Percentiles rank a stretch among this genome's conserved stretches.
phyloP scores from a whole-genome alignment of 495 filamentous ascomycete genomes.

The Chaetomium tenue region DNA sequence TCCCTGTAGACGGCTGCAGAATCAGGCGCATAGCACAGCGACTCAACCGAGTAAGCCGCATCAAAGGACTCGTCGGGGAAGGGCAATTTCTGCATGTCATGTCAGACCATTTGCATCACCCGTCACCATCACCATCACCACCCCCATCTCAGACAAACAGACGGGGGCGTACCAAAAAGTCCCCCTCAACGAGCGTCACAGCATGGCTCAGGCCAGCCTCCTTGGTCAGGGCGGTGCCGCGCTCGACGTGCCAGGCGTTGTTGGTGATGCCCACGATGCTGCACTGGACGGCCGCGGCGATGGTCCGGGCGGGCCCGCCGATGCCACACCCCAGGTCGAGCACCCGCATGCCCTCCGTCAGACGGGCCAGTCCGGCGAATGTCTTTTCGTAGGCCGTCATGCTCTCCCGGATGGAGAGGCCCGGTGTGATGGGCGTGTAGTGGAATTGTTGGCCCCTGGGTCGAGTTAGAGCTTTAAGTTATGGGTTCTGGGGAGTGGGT shows the following conservation, averaged over 20 bases:
- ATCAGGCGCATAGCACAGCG: slow-evolving; percentile 26
- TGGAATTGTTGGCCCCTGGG: slow-evolving; percentile 28
- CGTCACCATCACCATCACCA: not conserved
- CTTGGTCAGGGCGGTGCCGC: slow-evolving; percentile 20
- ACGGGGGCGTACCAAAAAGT: slow-evolving; percentile 19
- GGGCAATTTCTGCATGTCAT: slow-evolving; percentile 20
- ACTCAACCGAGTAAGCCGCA: slow-evolving; percentile 25
- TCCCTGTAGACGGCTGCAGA: slow-evolving; percentile 20
- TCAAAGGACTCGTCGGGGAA: slow-evolving; percentile 28
- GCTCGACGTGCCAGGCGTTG: slow-evolving; percentile 26
- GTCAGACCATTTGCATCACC: not conserved
- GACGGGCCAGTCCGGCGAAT: slow-evolving; percentile 22
- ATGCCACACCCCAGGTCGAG: slow-evolving; percentile 27
- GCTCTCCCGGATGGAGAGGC: slow-evolving; percentile 24
- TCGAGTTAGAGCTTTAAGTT: not conserved
- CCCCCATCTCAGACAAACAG: not conserved
- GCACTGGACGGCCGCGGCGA: slow-evolving; percentile 13
- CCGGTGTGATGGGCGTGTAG: slow-evolving; percentile 24
- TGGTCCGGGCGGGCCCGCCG: slow-evolving; percentile 23
- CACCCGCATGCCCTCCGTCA: slow-evolving; percentile 22
- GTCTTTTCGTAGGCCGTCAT: slow-evolving; percentile 23
- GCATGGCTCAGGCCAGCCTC: slow-evolving; percentile 18
- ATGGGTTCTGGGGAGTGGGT: not conserved
- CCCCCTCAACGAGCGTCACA: slow-evolving; percentile 14
- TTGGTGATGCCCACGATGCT: slow-evolving; percentile 26